These are phyloP conservation scores for Trichoderma sp. DNA, from an alignment of 2,329 filamentous ascomycete species.

Conservation along the genomic window DNA sequence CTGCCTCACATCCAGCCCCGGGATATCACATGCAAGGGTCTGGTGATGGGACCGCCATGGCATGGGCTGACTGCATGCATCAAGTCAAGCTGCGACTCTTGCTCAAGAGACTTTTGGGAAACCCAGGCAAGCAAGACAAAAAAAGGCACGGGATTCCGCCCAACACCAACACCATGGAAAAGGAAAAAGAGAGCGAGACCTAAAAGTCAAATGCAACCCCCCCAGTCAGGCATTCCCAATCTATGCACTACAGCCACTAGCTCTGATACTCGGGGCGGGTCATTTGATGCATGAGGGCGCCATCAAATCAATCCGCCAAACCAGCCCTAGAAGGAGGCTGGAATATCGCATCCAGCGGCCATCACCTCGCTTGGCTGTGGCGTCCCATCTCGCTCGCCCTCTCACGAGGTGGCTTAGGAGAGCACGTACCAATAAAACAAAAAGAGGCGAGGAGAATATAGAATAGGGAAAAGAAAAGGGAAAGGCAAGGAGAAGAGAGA, in stretches of 20 bases:
- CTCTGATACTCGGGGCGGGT: constrained; percentile 15
- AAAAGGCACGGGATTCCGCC: background rate
- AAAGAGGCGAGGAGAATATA: background rate
- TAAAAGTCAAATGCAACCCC: constrained; percentile 3
- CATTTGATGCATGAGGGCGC: constrained; percentile 16
- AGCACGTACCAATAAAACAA: background rate
- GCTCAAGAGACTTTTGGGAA: background rate
- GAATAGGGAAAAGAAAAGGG: background rate
- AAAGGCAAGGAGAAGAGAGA: background rate
- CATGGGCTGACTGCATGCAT: background rate
- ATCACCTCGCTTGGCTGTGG: constrained; percentile 5
- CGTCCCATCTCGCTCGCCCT: constrained; percentile 8
- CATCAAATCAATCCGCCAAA: constrained; percentile 1
- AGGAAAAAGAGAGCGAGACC: background rate
- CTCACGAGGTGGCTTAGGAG: constrained; percentile 1
- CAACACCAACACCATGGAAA: constrained; percentile 5
- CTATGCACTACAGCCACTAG: constrained; percentile 18
- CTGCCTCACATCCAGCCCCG: background rate
- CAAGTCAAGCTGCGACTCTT: background rate
- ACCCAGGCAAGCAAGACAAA: background rate
- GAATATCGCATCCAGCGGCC: background rate
- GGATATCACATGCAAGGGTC: constrained; percentile 12
- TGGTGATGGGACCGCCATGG: constrained; percentile 4
- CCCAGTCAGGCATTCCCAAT: constrained; percentile 7
- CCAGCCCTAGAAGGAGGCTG: background rate